Conservation (phyloP, 345 rosid genomes). For the Limnanthes douglasii region DNA sequence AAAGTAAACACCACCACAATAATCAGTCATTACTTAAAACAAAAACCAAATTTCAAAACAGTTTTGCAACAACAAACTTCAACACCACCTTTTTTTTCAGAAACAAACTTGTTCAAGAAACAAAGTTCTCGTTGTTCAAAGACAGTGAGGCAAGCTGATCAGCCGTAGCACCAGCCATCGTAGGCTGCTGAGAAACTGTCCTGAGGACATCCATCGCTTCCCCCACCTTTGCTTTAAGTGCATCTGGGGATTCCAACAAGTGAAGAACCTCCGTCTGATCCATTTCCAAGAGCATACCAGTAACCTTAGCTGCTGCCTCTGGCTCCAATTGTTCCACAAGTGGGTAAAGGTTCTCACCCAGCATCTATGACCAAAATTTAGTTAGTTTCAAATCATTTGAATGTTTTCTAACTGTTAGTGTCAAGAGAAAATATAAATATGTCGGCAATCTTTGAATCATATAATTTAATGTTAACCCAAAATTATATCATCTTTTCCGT, state of each 20-base stretch:
- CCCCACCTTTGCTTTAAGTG: conserved; percentile 74
- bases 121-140: conserved; percentile 38
- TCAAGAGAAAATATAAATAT: background rate
- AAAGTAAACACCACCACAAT: too few species aligned
- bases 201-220: conserved; percentile 97
- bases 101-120: conserved; percentile 18
- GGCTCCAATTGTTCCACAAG: conserved; percentile 84
- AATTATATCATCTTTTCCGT: too few species aligned
- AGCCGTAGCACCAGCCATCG: conserved; percentile 39
- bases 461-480: too few species aligned
- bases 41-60: too few species aligned
- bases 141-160: conserved; percentile 73
- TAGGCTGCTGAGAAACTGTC: conserved; percentile 53
- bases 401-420: too few species aligned
- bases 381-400: too few species aligned
- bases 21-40: too few species aligned
- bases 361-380: conserved; percentile 31
- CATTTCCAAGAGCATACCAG: conserved; percentile 98
- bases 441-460: too few species aligned
- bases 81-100: too few species aligned
- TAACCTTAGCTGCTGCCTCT: conserved; percentile 84
- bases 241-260: conserved; percentile 88
- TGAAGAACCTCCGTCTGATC: conserved; percentile 92
- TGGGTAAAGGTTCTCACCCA: conserved; percentile 93
- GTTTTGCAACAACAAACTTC: too few species aligned